Conservation (phyloP, 83 land plant genomes). For the Larix sibirica region DNA sequence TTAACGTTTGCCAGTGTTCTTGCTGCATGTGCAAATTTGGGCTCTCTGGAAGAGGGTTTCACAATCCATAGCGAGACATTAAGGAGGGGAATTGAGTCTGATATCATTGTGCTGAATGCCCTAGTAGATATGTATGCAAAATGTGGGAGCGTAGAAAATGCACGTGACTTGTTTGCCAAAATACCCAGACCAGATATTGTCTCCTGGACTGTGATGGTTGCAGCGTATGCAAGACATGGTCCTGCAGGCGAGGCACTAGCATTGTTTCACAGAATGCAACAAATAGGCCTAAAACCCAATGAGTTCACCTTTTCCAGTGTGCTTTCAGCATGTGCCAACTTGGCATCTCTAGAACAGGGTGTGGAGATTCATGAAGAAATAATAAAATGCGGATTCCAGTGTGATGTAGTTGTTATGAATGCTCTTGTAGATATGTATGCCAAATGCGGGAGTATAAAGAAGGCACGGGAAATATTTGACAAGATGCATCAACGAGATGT, state of each 20-base stretch:
- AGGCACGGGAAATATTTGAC: conserved; percentile 4
- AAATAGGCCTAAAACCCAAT: not conserved
- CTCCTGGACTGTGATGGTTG: not conserved
- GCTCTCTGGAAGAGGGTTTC: not conserved
- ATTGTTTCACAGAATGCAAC: not conserved
- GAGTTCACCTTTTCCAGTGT: not conserved
- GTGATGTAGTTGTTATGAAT: not conserved
- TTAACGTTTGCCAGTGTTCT: conserved; percentile 5
- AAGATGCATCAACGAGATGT: conserved; percentile 2
- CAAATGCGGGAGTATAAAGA: conserved; percentile 23
- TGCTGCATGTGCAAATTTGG: not conserved
- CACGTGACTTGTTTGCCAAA: not conserved
- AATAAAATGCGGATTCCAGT: not conserved
- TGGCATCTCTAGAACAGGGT: not conserved
- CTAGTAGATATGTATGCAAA: conserved; percentile 10
- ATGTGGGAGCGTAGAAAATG: conserved; percentile 1
- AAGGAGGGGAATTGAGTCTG: not conserved
- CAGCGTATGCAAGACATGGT: conserved; percentile 5
- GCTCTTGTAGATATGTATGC: conserved; percentile 22
- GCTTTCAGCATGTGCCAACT: conserved; percentile 1
- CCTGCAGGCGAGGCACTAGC: not conserved
- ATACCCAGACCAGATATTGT: not conserved
- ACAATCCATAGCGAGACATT: not conserved
- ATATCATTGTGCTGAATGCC: not conserved
- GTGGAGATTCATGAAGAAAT: not conserved